Base-by-base conservation (phyloP, 2,329 filamentous ascomycete genomes). In the Fusarium verrucosum region DNA sequence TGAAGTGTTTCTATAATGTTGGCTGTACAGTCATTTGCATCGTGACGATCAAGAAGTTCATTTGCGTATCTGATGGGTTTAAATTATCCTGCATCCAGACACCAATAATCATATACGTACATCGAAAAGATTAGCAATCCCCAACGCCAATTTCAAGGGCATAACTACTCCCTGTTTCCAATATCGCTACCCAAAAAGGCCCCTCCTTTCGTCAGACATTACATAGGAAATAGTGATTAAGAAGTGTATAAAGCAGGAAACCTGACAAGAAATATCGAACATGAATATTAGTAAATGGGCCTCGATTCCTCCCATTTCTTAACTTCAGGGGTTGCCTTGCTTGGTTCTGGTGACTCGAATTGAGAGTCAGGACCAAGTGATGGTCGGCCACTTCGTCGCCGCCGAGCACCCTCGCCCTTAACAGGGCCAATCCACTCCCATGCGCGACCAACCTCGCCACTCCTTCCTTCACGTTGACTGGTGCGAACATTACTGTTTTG, bases 401-500 rank as follows among this genome's bases (percentile, higher is more conserved):
- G 78, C 37, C 82, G 75, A 20, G 75, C 76, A 28, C 73, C 76
- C 30, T 80, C 80, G 17, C 80, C 81, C 17, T 79, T 76, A 17
- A 82, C 79, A 14, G 86, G 85, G 2, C 87, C 87, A 62, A 90
- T 89, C 87, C 87, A 90, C 73, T 90, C 88, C 87, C 87, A 90
- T 2, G 87, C 87, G 25, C 87, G 81, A 25, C 86, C 86, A 26
- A 90, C 83, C 72, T 90, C 88, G 30, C 87, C 88, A 68, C 83
- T 89, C 50, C 82, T 79, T 42, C 89, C 78, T 84, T 90, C 80
- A 81, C 93, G 79, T 84, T 94, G 78, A 78, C 85, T 82, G 0
- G 85, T 92, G 37, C 95, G 86, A 16, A 99, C 90, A 73, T 99
- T 99, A 59, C 92, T 91, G 76, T 99, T 99, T 76, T 89, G 89